A percentile compares a stretch with the other conserved stretches of the same genome.
Evolutionary conservation across 345 rosid genomes (phyloP).

Genomic region (Eucalyptus lansdowneana): DNA sequence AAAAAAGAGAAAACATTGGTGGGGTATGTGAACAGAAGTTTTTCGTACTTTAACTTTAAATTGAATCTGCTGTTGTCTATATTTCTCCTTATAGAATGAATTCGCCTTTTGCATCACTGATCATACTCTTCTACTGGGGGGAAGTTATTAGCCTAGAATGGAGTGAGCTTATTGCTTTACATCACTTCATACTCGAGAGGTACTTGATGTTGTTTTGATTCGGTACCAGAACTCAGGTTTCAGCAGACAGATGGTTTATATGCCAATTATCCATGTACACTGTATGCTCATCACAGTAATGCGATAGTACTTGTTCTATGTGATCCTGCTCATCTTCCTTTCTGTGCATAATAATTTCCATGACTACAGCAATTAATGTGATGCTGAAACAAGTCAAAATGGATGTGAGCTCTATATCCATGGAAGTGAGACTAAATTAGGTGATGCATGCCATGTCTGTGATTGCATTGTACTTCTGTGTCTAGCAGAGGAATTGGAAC

Average conservation of each 20-base stretch:
- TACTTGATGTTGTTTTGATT: not conserved
- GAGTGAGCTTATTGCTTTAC: not conserved
- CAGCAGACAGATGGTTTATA: not conserved
- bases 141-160: not conserved
- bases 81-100: not conserved
- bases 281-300: not conserved
- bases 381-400: not conserved
- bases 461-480: not conserved
- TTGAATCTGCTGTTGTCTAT: not conserved
- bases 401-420: not conserved
- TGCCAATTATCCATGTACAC: not conserved
- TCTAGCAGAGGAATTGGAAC: not conserved
- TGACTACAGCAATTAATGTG: not conserved
- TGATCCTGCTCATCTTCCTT: not conserved
- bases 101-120: not conserved
- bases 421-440: not conserved
- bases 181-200: not conserved
- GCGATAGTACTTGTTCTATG: not conserved
- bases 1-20: not conserved
- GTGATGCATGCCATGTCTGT: not conserved
- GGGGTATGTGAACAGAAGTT: not conserved
- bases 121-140: not conserved
- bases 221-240: not conserved
- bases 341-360: not conserved
- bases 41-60: not conserved